Base-by-base conservation (phyloP, 495 filamentous ascomycete genomes). In the Opeltia flavorubescens region DNA sequence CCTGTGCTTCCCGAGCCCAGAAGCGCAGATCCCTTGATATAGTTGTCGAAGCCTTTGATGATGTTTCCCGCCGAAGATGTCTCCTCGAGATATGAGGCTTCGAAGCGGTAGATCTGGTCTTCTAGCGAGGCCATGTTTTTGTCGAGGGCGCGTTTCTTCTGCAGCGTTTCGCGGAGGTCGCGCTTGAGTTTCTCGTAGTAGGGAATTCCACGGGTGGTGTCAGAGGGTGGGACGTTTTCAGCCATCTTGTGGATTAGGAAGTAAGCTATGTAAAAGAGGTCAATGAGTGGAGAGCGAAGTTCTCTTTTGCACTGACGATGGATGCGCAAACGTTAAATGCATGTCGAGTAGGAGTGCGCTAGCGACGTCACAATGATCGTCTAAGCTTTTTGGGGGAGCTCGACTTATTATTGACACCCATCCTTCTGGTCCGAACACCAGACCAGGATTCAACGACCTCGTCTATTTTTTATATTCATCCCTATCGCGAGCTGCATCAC, bases 21-120 rank as follows among this genome's bases (percentile, higher is more conserved):
- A 50, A 50, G 70, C 0, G 71, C 68, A 5, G 77, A 74, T 40
- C 86, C 86, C 59, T 98, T 98, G 67, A 94, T 89, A 64, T 95
- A 96, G 54, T 84, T 89, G 59, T 98, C 91, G 64, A 96, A 98
- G 33, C 91, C 91, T 51, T 80, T 84, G 65, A 98, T 87, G 58
- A 98, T 96, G 67, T 98, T 98, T 15, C 91, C 91, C 34, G 71
- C 72, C 35, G n/a, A 15, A 20, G 83, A 83, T 13, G 86, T 94
- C 52, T 87, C 86, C 62, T 94, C 88, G 35, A 98, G 78, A 64
- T 98, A 98, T 13, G 78, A 74, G 44, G 82, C 77, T 62, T 98
- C 91, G 56, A 81, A 78, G 47, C 81, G 77, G 62, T 68, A 80
- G 59, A 98, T 98, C 56, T 75, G 74, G 41, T 94, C 86, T 70